A percentile compares a stretch with the other conserved stretches of the same genome.
phyloP scores from a whole-genome alignment of 768 basidiomycete species.

The Auricularia auricula-judae region DNA sequence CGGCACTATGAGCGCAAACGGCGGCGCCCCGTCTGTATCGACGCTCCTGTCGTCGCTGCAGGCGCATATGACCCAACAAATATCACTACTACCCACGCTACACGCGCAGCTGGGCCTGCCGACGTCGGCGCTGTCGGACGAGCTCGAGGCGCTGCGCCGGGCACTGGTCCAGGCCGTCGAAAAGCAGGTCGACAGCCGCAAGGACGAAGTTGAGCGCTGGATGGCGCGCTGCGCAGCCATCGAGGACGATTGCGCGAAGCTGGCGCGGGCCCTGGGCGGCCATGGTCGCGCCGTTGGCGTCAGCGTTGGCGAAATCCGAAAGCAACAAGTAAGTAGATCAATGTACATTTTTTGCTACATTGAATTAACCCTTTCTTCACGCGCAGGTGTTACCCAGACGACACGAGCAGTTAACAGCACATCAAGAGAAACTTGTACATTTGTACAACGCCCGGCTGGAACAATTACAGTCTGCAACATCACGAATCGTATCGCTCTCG shows the following conservation, averaged over 20 bases:
- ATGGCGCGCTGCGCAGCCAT: slow-evolving; percentile 47
- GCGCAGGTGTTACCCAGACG: slow-evolving; percentile 49
- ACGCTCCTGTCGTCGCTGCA: slow-evolving; percentile 66
- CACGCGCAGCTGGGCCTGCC: slow-evolving; percentile 81
- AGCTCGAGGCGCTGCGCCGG: slow-evolving; percentile 60
- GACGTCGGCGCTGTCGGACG: slow-evolving; percentile 66
- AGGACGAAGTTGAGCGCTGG: slow-evolving; percentile 73
- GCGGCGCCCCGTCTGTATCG: too few relatives aligned
- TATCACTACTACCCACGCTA: slow-evolving; percentile 68
- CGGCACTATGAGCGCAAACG: neutral
- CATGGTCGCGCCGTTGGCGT: slow-evolving; percentile 56
- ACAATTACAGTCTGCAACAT: slow-evolving; percentile 58
- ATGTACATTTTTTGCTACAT: slow-evolving; percentile 17
- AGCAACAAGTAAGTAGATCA: slow-evolving; percentile 37
- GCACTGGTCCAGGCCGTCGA: slow-evolving; percentile 70
- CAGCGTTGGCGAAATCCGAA: slow-evolving; percentile 47
- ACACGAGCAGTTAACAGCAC: slow-evolving; percentile 53
- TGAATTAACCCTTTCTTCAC: neutral
- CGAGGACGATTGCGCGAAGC: slow-evolving; percentile 54
- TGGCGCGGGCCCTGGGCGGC: slow-evolving; percentile 60
- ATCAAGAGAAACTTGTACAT: slow-evolving; percentile 62
- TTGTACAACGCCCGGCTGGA: slow-evolving; percentile 70
- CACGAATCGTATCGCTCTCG: slow-evolving; percentile 47
- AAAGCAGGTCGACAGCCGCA: slow-evolving; percentile 51
- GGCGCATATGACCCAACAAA: slow-evolving; percentile 68